phyloP scores from a whole-genome alignment of 441 rosid genomes.

The Bruguiera hainesii region DNA sequence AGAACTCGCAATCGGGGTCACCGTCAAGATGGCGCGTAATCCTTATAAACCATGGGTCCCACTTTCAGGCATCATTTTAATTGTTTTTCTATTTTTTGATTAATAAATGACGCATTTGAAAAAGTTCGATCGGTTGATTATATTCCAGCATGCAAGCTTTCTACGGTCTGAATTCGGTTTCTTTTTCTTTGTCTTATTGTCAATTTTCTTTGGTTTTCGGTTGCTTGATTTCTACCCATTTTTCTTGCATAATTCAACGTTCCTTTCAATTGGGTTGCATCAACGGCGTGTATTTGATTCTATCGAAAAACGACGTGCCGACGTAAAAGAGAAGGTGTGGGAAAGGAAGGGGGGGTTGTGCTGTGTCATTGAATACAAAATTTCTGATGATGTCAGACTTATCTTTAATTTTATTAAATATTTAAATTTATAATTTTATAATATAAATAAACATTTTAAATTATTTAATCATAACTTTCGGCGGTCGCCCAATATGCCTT shows the following conservation, averaged over 20 bases:
- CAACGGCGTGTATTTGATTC: slow-evolving; percentile 3
- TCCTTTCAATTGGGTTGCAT: slow-evolving; percentile 1
- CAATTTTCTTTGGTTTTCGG: no score
- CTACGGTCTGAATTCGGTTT: no score
- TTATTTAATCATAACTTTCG: no score
- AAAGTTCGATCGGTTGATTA: neutral
- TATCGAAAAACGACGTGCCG: neutral
- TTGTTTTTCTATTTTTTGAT: neutral
- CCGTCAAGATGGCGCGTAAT: slow-evolving; percentile 25
- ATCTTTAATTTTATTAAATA: no score
- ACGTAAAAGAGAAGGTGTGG: no score
- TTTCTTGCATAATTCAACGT: neutral
- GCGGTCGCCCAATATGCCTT: neutral
- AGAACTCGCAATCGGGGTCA: slow-evolving; percentile 20
- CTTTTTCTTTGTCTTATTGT: no score
- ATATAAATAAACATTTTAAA: no score
- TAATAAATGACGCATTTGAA: neutral
- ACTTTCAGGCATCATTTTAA: slow-evolving; percentile 1
- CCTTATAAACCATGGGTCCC: slow-evolving; percentile 24
- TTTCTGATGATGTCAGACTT: no score
- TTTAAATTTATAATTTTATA: no score
- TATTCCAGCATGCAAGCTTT: no score
- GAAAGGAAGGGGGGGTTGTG: no score
- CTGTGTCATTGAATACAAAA: no score
- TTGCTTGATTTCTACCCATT: neutral